Evolutionary conservation across 192 early-diverging fungal species (phyloP), one percentile per base, ranked within the genome.

Genomic region (Backusella liffmaniae): DNA sequence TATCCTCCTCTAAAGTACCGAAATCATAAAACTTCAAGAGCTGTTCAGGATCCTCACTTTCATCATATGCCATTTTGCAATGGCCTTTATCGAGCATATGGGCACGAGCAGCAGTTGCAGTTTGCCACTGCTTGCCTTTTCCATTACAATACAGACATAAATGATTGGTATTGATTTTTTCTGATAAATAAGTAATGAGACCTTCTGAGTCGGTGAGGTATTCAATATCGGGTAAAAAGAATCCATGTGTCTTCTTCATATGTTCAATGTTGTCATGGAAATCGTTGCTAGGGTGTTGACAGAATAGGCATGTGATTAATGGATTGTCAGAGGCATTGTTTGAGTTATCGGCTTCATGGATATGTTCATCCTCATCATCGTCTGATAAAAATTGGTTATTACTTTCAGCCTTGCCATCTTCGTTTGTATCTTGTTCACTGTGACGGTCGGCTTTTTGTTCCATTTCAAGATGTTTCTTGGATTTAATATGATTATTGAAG

Each of bases 41-140:
- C 79, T 97, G 97, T 76, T 93, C 86, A 73, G 93, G 89, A 70
- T 99, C 96, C 5, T 91, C 91, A 44, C 92, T 94, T 62, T 92
- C 91, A 77, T 98, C 96, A 77, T 98, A 98, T 18, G 91, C 90
- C 72, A 99, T 94, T 85, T 96, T 98, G 82, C 93, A 95, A 83
- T 99, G 98, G 9, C 96, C 96, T 84, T 95, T 96, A 82, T 94
- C 93, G 42, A 86, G 77, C 97, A 99, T 99, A 77, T 99, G 98
- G 67, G 86, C 88, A 70, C 95, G 86, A 36, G 97, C 96, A 42
- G 96, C 96, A 70, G 96, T 95, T 62, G 96, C 74, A 32, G 84
- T 91, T 77, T 94, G 91, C 85, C 94, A 86, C 70, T 88, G 86
- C n/a, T 92, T 87, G 1, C 96, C 96, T 73, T 91, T 92, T 26